Evolutionary conservation across 2,329 filamentous ascomycete genomes (phyloP).

Genomic region (Pseudogymnoascus sp.): DNA sequence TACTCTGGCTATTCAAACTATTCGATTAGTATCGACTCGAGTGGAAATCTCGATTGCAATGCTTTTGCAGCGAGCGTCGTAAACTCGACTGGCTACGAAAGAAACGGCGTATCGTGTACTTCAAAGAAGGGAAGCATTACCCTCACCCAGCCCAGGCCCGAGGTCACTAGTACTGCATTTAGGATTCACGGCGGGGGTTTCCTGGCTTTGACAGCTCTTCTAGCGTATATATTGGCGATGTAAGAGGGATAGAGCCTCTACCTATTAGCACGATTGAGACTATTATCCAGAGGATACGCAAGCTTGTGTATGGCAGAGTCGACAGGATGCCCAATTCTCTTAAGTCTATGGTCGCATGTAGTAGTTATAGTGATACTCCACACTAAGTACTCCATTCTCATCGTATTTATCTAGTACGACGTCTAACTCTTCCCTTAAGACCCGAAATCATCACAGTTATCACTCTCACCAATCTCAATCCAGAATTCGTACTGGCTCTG

Average conservation of each 20-base stretch:
- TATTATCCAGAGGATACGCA: too few species aligned
- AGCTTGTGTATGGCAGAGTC: too few species aligned
- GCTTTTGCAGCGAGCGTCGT: background rate
- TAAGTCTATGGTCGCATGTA: too few species aligned
- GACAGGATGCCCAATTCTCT: too few species aligned
- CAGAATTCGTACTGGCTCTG: background rate
- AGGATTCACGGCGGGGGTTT: background rate
- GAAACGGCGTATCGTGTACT: background rate
- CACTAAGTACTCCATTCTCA: too few species aligned
- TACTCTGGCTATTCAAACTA: background rate
- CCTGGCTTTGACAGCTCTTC: background rate
- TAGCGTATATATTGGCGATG: background rate
- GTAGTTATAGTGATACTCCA: too few species aligned
- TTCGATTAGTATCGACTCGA: background rate
- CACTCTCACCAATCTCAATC: background rate
- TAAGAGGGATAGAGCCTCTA: background rate
- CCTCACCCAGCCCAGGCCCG: background rate
- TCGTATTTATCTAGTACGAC: background rate
- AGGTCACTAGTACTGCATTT: background rate
- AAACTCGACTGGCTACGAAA: background rate
- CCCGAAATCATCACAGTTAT: background rate
- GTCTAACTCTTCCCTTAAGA: background rate
- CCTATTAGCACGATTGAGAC: too few species aligned
- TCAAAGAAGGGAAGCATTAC: background rate
- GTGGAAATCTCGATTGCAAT: background rate